Evolutionary conservation across 148 eudicot genomes (phyloP).

Genomic region (Vaccinium vitisidaea): DNA sequence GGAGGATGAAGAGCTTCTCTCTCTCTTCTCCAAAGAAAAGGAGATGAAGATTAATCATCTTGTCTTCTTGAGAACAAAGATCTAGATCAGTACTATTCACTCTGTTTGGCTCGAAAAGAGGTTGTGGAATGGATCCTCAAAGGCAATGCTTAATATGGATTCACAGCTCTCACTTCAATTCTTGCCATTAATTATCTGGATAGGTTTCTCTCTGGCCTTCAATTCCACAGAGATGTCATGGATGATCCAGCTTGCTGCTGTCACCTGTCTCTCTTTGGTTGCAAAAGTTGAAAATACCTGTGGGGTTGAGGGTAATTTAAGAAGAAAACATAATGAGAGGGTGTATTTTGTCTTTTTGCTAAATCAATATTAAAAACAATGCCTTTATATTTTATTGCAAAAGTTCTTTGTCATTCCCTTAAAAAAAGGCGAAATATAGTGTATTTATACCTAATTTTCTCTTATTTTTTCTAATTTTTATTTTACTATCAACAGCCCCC

Average conservation of each 20-base stretch:
- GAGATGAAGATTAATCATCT: slow-evolving; percentile 7
- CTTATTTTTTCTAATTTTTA: no score
- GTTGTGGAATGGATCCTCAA: slow-evolving; percentile 72
- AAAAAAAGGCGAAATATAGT: no score
- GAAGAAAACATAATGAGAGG: no score
- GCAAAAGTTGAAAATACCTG: slow-evolving; percentile 82
- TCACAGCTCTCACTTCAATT: slow-evolving; percentile 57
- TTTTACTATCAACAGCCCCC: no score
- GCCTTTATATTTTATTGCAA: no score
- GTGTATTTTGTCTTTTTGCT: no score
- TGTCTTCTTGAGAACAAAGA: background rate
- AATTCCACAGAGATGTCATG: slow-evolving; percentile 56
- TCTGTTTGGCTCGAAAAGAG: slow-evolving; percentile 33
- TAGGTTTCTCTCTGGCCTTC: slow-evolving; percentile 43
- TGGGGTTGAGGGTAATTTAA: no score
- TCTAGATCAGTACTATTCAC: background rate
- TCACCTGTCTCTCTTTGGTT: slow-evolving; percentile 79
- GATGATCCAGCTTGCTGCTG: slow-evolving; percentile 80
- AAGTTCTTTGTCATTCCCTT: no score
- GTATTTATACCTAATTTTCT: no score
- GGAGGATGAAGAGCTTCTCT: slow-evolving; percentile 63
- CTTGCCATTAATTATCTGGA: slow-evolving; percentile 68
- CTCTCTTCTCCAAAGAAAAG: slow-evolving; percentile 56
- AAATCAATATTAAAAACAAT: no score
- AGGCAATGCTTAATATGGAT: slow-evolving; percentile 58